Conservation (phyloP, 2,329 filamentous ascomycete species). For the Passalora sequoiae region DNA sequence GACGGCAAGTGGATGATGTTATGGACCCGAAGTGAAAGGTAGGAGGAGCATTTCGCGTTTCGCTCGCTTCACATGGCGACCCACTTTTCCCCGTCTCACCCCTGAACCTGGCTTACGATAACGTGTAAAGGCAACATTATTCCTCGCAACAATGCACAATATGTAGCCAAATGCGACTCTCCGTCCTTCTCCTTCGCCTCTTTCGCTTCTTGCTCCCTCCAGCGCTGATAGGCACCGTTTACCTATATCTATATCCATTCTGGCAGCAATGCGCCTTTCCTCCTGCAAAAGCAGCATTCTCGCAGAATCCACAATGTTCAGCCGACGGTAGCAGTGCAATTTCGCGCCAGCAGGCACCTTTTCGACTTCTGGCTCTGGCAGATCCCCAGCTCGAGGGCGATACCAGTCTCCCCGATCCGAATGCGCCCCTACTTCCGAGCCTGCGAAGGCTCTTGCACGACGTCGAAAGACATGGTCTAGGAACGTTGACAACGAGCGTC, state of each 20-base stretch:
- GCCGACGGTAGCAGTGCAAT: constrained; percentile 15
- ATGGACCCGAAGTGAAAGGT: too few species aligned
- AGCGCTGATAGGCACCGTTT: constrained; percentile 64
- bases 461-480: constrained; percentile 9
- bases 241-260: constrained; percentile 82
- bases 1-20: too few species aligned
- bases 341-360: constrained; percentile 54
- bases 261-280: constrained; percentile 80
- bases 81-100: too few species aligned
- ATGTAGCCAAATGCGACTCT: constrained; percentile 45
- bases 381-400: constrained; percentile 94
- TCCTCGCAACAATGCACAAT: too few species aligned
- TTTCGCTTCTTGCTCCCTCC: constrained; percentile 56
- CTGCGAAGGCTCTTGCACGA: constrained; percentile 26
- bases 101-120: too few species aligned
- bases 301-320: constrained; percentile 15
- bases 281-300: constrained; percentile 17
- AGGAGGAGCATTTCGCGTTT: too few species aligned
- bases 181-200: constrained; percentile 41
- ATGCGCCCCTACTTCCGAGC: constrained; percentile 42
- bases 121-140: too few species aligned
- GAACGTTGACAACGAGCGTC: constrained; percentile 9
- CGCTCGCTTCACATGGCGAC: too few species aligned
- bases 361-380: constrained; percentile 79
- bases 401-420: constrained; percentile 63